Percentiles rank a stretch among this genome's conserved stretches.
phyloP scores from a whole-genome alignment of 2,329 filamentous ascomycete species.

The Tricladium varicosporioides region DNA sequence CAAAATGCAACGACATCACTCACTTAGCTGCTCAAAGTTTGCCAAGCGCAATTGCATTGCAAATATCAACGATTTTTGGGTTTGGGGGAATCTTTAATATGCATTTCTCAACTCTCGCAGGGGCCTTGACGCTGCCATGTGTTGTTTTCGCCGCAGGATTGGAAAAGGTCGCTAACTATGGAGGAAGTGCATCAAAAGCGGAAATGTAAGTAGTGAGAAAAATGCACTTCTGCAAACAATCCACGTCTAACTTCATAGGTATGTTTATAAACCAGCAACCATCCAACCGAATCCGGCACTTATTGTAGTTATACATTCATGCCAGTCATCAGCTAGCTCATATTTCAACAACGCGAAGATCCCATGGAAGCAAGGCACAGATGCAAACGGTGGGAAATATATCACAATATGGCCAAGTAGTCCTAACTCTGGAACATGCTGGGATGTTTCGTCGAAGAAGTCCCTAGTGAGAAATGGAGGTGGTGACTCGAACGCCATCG shows the following conservation, averaged over 20 bases:
- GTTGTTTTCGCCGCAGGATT: slow-evolving; percentile 12
- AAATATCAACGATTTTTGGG: neutral
- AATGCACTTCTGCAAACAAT: neutral
- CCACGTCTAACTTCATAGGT: slow-evolving; percentile 10
- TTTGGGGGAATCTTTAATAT: neutral
- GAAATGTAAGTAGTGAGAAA: slow-evolving; percentile 14
- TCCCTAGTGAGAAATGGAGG: slow-evolving; percentile 52
- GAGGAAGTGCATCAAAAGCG: slow-evolving; percentile 21
- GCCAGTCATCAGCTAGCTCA: slow-evolving; percentile 40
- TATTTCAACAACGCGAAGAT: slow-evolving; percentile 30
- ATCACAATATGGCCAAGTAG: slow-evolving; percentile 58
- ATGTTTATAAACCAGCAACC: slow-evolving; percentile 23
- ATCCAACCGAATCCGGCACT: slow-evolving; percentile 21
- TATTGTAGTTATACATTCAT: slow-evolving; percentile 24
- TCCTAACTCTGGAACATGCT: slow-evolving; percentile 52
- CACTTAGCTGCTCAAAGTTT: too few relatives aligned
- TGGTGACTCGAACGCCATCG: slow-evolving; percentile 53
- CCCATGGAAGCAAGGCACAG: slow-evolving; percentile 51
- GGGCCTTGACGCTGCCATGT: neutral
- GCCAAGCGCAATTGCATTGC: neutral
- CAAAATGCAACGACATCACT: neutral
- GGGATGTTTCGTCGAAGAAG: slow-evolving; percentile 52
- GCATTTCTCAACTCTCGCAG: slow-evolving; percentile 10
- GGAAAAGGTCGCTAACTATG: slow-evolving; percentile 20
- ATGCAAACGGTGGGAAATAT: slow-evolving; percentile 46